Evolutionary conservation across 345 rosid species (phyloP).

Genomic region (Citrus mangshanensis): DNA sequence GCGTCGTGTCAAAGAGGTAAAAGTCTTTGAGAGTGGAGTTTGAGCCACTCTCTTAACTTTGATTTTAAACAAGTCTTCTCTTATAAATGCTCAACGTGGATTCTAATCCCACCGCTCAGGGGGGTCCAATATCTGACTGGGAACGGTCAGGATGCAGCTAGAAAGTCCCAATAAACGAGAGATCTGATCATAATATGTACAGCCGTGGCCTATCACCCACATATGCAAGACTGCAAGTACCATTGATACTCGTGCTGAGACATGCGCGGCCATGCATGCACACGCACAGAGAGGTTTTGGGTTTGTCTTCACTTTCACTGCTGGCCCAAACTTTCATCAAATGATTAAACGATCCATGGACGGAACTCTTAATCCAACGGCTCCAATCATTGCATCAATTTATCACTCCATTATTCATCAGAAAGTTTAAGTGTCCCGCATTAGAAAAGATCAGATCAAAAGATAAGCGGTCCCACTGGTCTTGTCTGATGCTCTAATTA

Average conservation of each 20-base stretch:
- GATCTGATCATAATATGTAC: neutral
- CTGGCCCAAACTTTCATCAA: neutral
- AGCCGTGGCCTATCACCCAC: neutral
- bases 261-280: constrained; percentile 21
- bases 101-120: neutral
- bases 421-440: constrained; percentile 17
- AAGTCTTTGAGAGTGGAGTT: no score
- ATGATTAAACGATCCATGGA: neutral
- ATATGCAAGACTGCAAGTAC: neutral
- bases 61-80: neutral
- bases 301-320: neutral
- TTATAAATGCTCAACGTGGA: neutral
- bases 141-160: constrained; percentile 12
- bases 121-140: neutral
- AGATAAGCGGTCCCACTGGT: neutral
- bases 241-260: neutral
- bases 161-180: neutral
- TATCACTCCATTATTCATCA: neutral
- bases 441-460: neutral
- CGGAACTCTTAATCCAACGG: constrained; percentile 26
- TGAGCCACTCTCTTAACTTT: no score
- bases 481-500: neutral
- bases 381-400: constrained; percentile 21
- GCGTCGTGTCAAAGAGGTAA: no score
- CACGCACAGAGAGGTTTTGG: neutral